Evolutionary conservation across 148 eudicot species (phyloP).

Genomic region (Amaranthus hypochondriacus): DNA sequence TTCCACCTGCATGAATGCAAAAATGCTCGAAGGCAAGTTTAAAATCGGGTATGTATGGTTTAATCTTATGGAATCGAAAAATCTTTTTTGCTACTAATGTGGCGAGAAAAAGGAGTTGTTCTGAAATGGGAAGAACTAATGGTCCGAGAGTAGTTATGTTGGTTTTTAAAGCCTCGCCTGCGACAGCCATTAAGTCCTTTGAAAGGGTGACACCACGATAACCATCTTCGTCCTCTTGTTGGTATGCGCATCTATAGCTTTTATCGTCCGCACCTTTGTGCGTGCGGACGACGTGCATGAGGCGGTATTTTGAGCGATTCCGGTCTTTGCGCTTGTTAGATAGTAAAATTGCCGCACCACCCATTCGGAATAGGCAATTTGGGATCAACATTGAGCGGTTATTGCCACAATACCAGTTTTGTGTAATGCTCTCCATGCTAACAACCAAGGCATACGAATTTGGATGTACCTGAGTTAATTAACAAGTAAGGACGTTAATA

Average conservation of each 20-base stretch:
- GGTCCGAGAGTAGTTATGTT: conserved; percentile 32
- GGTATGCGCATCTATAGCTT: conserved; percentile 22
- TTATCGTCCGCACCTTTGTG: conserved; percentile 31
- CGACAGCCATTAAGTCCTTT: conserved; percentile 29
- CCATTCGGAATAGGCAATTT: conserved; percentile 33
- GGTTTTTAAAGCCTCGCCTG: conserved; percentile 29
- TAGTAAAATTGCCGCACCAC: conserved; percentile 29
- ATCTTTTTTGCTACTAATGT: conserved; percentile 21
- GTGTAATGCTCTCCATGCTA: conserved; percentile 26
- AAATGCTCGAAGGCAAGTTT: conserved; percentile 32
- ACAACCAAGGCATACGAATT: conserved; percentile 29
- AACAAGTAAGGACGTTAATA: background rate
- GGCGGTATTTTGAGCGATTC: conserved; percentile 19
- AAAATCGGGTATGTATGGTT: conserved; percentile 28
- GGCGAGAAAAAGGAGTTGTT: conserved; percentile 21
- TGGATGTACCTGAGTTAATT: conserved; percentile 21
- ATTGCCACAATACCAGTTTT: conserved; percentile 33
- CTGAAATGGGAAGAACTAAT: conserved; percentile 25
- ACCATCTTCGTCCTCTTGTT: conserved; percentile 15
- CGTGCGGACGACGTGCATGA: conserved; percentile 26
- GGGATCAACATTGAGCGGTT: conserved; percentile 34
- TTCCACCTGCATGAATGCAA: conserved; percentile 31
- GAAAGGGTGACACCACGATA: conserved; percentile 26
- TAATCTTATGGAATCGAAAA: conserved; percentile 13
- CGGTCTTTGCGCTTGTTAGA: conserved; percentile 23